phyloP scores from a whole-genome alignment of 768 basidiomycete species.

The Lanmaoa pseudosensibilis region DNA sequence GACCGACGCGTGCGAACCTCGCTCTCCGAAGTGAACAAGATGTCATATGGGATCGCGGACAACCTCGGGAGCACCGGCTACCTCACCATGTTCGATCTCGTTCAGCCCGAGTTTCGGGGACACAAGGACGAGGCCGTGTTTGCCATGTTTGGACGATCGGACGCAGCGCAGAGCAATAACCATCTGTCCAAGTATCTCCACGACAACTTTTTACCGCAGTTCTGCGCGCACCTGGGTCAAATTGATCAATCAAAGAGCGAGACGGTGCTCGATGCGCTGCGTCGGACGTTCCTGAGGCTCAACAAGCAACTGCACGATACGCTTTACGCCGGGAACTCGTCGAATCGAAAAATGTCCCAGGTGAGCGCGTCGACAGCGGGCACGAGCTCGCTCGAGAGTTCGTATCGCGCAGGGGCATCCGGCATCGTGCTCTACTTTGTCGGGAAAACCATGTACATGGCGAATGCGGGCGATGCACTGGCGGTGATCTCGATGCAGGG shows the following conservation, averaged over 20 bases:
- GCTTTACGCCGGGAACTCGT: constrained; percentile 44
- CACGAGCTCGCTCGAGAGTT: constrained; percentile 40
- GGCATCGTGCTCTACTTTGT: constrained; percentile 85
- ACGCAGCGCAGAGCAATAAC: constrained; percentile 58
- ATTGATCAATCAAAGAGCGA: constrained; percentile 43
- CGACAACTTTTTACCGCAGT: constrained; percentile 70
- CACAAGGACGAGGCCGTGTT: constrained; percentile 83
- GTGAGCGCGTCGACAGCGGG: constrained; percentile 48
- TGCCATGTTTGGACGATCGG: constrained; percentile 89
- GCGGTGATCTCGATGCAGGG: constrained; percentile 84
- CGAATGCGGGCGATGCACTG: constrained; percentile 85
- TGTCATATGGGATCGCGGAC: constrained; percentile 97
- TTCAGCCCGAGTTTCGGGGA: constrained; percentile 80
- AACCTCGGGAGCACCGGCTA: constrained; percentile 78
- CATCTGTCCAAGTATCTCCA: constrained; percentile 80
- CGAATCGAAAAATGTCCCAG: constrained; percentile 70
- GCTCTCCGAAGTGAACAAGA: constrained; percentile 79
- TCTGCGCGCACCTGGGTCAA: constrained; percentile 56
- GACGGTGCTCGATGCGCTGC: constrained; percentile 70
- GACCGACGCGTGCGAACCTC: constrained; percentile 93
- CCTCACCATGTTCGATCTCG: constrained; percentile 89
- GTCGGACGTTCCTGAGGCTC: constrained; percentile 83
- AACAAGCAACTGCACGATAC: constrained; percentile 80
- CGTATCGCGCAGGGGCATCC: constrained; percentile 73
- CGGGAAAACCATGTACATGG: constrained; percentile 79